A percentile compares a stretch with the other conserved stretches of the same genome.
Evolutionary conservation across 2,329 filamentous ascomycete genomes (phyloP).

Genomic region (Hypoxylon sp.): DNA sequence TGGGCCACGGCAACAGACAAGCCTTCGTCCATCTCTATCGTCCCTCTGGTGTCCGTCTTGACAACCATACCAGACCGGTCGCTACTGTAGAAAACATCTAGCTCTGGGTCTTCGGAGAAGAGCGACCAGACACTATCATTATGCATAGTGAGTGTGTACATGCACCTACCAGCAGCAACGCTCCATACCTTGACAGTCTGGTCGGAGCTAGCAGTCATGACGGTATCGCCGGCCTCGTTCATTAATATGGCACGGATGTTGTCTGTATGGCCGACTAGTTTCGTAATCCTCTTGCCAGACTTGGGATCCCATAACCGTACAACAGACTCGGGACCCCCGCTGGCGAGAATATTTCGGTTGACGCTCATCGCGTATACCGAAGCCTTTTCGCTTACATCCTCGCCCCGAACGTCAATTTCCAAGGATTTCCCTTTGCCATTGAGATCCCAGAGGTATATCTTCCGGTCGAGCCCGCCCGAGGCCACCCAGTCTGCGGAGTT

Average conservation of each 20-base stretch:
- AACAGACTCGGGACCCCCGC: slow-evolving; percentile 92
- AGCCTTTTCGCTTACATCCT: slow-evolving; percentile 88
- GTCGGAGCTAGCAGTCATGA: slow-evolving; percentile 94
- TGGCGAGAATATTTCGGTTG: slow-evolving; percentile 84
- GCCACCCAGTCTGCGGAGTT: slow-evolving; percentile 83
- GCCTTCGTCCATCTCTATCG: slow-evolving; percentile 82
- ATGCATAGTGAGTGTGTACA: slow-evolving; percentile 99
- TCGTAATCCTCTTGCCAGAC: slow-evolving; percentile 90
- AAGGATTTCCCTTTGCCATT: slow-evolving; percentile 87
- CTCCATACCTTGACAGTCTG: slow-evolving; percentile 99
- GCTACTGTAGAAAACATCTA: slow-evolving; percentile 93
- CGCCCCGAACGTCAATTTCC: slow-evolving; percentile 85
- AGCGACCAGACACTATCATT: slow-evolving; percentile 98
- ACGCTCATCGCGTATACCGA: slow-evolving; percentile 92
- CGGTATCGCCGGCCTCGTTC: slow-evolving; percentile 87
- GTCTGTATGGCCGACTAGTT: slow-evolving; percentile 96
- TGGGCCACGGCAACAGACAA: slow-evolving; percentile 91
- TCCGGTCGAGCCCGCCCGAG: slow-evolving; percentile 91
- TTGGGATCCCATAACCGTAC: slow-evolving; percentile 92
- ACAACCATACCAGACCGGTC: slow-evolving; percentile 94
- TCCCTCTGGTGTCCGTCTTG: slow-evolving; percentile 88
- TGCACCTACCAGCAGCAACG: slow-evolving; percentile 91
- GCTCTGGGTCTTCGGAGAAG: slow-evolving; percentile 85
- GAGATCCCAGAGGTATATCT: slow-evolving; percentile 93
- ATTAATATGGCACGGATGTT: slow-evolving; percentile 92